Percentiles rank a stretch among this genome's conserved stretches.
Evolutionary conservation across 2,329 filamentous ascomycete species (phyloP).

Genomic region (Penicillium brasilianum): DNA sequence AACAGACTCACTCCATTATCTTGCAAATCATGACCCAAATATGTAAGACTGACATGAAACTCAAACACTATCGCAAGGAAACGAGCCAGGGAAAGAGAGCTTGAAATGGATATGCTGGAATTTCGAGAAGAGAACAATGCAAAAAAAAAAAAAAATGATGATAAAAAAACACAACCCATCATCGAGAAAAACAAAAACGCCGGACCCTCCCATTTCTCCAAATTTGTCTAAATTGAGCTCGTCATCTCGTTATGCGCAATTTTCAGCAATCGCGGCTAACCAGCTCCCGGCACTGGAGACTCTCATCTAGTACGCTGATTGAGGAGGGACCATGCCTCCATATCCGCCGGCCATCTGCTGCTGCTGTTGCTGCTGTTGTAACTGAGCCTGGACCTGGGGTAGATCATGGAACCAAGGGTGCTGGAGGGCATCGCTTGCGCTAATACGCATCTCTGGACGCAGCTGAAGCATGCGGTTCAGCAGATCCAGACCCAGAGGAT

Average conservation of each 20-base stretch:
- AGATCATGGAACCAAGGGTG: conserved; percentile 89
- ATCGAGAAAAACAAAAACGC: conserved; percentile 37
- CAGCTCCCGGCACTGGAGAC: background rate
- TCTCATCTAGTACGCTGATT: conserved; percentile 40
- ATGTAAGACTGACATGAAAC: background rate
- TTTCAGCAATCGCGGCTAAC: background rate
- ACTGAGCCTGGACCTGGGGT: conserved; percentile 59
- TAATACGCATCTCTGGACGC: conserved; percentile 87
- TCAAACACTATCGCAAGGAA: background rate
- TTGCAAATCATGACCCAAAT: background rate
- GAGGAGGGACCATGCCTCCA: conserved; percentile 45
- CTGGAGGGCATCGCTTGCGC: conserved; percentile 80
- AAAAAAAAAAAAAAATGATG: conserved; percentile 10
- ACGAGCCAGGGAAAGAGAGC: background rate
- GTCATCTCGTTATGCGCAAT: conserved; percentile 35
- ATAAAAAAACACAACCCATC: conserved; percentile 17
- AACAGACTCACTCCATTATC: background rate
- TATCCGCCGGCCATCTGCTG: conserved; percentile 47
- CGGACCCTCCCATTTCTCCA: conserved; percentile 37
- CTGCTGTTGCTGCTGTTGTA: conserved; percentile 48
- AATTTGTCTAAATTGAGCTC: conserved; percentile 32
- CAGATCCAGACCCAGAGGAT: conserved; percentile 83
- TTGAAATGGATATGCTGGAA: background rate
- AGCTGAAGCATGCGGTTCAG: conserved; percentile 90
- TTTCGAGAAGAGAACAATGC: too few species aligned